These are phyloP conservation scores for Aphanomyces invadans DNA, from an alignment of 352 stramenopile species.

Conservation along the genomic window DNA sequence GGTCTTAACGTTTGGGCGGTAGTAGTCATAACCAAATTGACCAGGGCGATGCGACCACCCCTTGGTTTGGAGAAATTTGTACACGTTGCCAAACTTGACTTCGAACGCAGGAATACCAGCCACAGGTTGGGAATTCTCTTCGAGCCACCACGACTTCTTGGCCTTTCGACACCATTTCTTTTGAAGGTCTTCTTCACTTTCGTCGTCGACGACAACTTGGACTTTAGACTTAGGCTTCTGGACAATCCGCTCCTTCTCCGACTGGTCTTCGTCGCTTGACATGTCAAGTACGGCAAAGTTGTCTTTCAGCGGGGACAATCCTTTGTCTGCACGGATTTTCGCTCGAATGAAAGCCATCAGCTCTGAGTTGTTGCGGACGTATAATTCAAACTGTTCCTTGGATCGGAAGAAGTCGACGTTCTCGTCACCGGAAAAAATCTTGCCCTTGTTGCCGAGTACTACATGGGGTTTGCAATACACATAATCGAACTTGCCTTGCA, in stretches of 20 bases:
- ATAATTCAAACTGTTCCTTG: constrained; percentile 8
- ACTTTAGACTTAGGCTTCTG: background rate
- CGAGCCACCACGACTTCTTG: background rate
- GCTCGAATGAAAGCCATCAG: background rate
- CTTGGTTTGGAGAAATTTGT: background rate
- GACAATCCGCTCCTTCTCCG: too few species aligned
- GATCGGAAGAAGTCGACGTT: constrained; percentile 9
- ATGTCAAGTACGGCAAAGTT: background rate
- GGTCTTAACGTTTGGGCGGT: background rate
- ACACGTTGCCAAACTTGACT: constrained; percentile 20
- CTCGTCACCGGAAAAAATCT: background rate
- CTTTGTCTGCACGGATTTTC: background rate
- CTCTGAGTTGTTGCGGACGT: background rate
- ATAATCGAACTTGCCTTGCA: background rate
- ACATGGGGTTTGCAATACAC: constrained; percentile 18
- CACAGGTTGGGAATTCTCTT: background rate
- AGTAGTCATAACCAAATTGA: constrained; percentile 14
- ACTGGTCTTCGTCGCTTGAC: constrained; percentile 11
- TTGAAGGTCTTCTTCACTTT: constrained; percentile 10
- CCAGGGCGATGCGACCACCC: background rate
- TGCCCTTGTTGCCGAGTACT: background rate
- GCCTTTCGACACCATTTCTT: background rate
- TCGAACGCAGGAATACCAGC: constrained; percentile 8
- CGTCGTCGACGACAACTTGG: background rate
- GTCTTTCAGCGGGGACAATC: background rate